Base-by-base conservation (phyloP, 495 filamentous ascomycete genomes). In the Durotheca rogersii region DNA sequence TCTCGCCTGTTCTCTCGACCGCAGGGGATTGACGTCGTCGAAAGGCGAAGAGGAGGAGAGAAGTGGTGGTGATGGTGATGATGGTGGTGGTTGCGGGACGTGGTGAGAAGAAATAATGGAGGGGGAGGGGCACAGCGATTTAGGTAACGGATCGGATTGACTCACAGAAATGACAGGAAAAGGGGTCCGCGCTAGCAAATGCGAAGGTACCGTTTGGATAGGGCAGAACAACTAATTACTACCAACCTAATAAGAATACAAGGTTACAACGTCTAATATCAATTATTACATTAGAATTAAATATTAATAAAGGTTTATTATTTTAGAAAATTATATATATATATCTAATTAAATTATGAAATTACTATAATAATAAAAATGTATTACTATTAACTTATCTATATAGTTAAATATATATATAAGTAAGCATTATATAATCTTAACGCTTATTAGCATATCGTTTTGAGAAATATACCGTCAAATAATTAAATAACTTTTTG, bases 111-210 rank as follows among this genome's bases (percentile, higher is more conserved):
- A n/a, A n/a, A n/a, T n/a, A 10, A 54, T 59, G 47, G 56, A 49
- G 56, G 56, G 56, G 56, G 56, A 53, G 56, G 56, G 56, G 56
- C 50, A 59, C n/a, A n/a, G n/a, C n/a, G n/a, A n/a, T n/a, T n/a
- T n/a, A n/a, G n/a, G n/a, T n/a, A n/a, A n/a, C n/a, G n/a, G n/a
- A n/a, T n/a, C n/a, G n/a, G n/a, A n/a, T 20, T 59, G 56, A 59
- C 40, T 59, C 56, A 59, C 46, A 59, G 46, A 58, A 53, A 50
- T 46, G 43, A 59, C 45, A 53, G 44, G 40, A 41, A 27, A 38
- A 2, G 12, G 53, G 49, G 31, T 42, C 44, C 41, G 53, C 40
- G 21, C 10, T 3, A 19, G 7, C 19, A 20, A 25, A 25, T n/a
- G 2, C 4, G n/a, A n/a, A n/a, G n/a, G n/a, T n/a, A n/a, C n/a